phyloP scores from a whole-genome alignment of 495 filamentous ascomycete genomes.

The Chaetomium cochliodes region DNA sequence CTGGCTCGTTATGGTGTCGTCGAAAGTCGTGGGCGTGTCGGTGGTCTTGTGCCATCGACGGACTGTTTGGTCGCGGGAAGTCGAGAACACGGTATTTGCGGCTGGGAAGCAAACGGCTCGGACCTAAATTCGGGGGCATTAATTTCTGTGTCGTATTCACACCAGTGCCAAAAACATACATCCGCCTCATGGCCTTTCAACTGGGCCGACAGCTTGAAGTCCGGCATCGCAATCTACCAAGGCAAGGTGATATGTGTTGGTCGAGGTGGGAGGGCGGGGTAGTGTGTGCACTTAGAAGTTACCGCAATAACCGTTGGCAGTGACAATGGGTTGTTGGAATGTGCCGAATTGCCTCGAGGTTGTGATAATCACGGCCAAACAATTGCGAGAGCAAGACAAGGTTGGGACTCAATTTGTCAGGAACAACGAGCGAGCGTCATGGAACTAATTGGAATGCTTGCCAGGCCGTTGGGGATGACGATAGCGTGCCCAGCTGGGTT shows the following conservation, averaged over 20 bases:
- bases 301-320: background rate
- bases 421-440: slow-evolving; percentile 4
- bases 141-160: slow-evolving; percentile 17
- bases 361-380: background rate
- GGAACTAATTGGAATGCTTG: slow-evolving; percentile 7
- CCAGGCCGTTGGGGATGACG: slow-evolving; percentile 3
- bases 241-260: background rate
- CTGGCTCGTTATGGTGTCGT: slow-evolving; percentile 70
- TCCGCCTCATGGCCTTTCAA: slow-evolving; percentile 79
- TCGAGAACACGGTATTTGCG: slow-evolving; percentile 71
- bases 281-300: slow-evolving; percentile 1
- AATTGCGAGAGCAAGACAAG: background rate
- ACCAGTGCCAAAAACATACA: slow-evolving; percentile 54
- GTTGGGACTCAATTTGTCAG: slow-evolving; percentile 1
- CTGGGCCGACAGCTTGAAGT: slow-evolving; percentile 80
- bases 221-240: slow-evolving; percentile 38
- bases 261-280: slow-evolving; percentile 10
- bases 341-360: background rate
- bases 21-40: slow-evolving; percentile 66
- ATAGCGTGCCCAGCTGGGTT: background rate
- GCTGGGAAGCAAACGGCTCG: slow-evolving; percentile 80
- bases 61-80: slow-evolving; percentile 88
- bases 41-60: slow-evolving; percentile 70
- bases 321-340: background rate
- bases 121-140: slow-evolving; percentile 58